Evolutionary conservation across 345 rosid species (phyloP).

Genomic region (Boechera divaricarpa): DNA sequence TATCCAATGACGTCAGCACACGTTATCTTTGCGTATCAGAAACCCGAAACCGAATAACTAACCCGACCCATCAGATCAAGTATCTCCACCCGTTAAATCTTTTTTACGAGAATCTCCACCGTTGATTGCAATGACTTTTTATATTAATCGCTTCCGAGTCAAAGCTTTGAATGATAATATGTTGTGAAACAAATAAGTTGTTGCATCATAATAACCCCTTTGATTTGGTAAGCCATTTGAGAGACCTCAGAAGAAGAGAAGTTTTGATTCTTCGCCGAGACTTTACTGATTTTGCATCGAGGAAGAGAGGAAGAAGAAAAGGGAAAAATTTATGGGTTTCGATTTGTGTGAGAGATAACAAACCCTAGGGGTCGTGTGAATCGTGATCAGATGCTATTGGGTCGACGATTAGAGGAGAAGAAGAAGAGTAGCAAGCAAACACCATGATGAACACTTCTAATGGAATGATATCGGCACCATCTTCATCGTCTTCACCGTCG

Average conservation of each 20-base stretch:
- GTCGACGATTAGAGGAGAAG: constrained; percentile 40
- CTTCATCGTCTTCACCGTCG: constrained; percentile 73
- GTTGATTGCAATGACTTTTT: constrained; percentile 51
- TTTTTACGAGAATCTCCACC: constrained; percentile 45
- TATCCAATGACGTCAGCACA: constrained; percentile 10
- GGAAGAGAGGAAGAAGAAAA: not conserved
- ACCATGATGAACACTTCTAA: constrained; percentile 77
- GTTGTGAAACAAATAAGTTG: constrained; percentile 29
- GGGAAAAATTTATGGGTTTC: not conserved
- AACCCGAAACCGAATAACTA: constrained; percentile 6
- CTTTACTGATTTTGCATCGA: constrained; percentile 27
- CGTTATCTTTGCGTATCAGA: not conserved
- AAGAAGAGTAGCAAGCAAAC: constrained; percentile 16
- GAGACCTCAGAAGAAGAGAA: constrained; percentile 42
- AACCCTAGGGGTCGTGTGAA: constrained; percentile 52
- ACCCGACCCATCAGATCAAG: constrained; percentile 10
- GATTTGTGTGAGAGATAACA: constrained; percentile 16
- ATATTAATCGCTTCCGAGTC: not conserved
- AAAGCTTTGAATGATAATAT: constrained; percentile 6
- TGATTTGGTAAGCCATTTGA: constrained; percentile 65
- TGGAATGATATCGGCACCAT: constrained; percentile 87
- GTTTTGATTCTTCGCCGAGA: constrained; percentile 18
- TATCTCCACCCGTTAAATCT: constrained; percentile 12
- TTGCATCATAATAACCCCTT: constrained; percentile 43
- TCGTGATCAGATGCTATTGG: constrained; percentile 68